Percentiles rank a stretch among this genome's conserved stretches.
Conservation (phyloP, 495 filamentous ascomycete species). For the Xanthoparmelia taractica region DNA sequence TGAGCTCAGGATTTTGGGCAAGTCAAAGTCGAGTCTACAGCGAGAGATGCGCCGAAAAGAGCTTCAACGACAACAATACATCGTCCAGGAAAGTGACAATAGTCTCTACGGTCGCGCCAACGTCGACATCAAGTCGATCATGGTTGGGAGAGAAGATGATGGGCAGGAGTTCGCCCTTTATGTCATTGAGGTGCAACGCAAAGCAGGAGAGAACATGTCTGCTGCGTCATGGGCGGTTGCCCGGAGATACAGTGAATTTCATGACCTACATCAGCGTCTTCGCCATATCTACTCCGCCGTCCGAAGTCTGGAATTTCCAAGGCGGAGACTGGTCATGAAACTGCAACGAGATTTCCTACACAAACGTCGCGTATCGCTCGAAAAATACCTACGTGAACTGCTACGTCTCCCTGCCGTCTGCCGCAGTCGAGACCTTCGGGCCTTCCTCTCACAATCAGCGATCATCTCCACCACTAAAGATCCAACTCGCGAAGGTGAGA, state of each 20-base stretch:
- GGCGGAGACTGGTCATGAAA: slow-evolving; percentile 88
- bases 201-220: slow-evolving; percentile 83
- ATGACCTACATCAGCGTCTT: slow-evolving; percentile 86
- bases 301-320: slow-evolving; percentile 82
- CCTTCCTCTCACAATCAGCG: slow-evolving; percentile 85
- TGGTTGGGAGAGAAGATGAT: slow-evolving; percentile 84
- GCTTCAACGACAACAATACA: slow-evolving; percentile 92
- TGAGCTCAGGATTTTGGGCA: slow-evolving; percentile 84
- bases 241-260: slow-evolving; percentile 90
- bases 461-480: slow-evolving; percentile 42
- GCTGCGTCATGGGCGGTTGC: slow-evolving; percentile 75
- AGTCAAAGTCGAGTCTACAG: slow-evolving; percentile 87
- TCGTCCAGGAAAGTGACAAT: slow-evolving; percentile 96
- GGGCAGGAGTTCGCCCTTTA: slow-evolving; percentile 92
- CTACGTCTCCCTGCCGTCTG: slow-evolving; percentile 88
- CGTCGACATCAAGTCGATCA: slow-evolving; percentile 82
- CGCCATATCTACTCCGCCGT: slow-evolving; percentile 78
- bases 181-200: slow-evolving; percentile 81
- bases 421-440: slow-evolving; percentile 81
- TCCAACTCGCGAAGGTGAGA: slow-evolving; percentile 48
- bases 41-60: slow-evolving; percentile 90
- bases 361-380: slow-evolving; percentile 73
- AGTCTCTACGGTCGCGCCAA: slow-evolving; percentile 88
- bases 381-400: slow-evolving; percentile 77
- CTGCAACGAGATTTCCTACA: slow-evolving; percentile 90